Conservation (phyloP, 2,329 filamentous ascomycete genomes). For the Gaeumannomyces tritici region DNA sequence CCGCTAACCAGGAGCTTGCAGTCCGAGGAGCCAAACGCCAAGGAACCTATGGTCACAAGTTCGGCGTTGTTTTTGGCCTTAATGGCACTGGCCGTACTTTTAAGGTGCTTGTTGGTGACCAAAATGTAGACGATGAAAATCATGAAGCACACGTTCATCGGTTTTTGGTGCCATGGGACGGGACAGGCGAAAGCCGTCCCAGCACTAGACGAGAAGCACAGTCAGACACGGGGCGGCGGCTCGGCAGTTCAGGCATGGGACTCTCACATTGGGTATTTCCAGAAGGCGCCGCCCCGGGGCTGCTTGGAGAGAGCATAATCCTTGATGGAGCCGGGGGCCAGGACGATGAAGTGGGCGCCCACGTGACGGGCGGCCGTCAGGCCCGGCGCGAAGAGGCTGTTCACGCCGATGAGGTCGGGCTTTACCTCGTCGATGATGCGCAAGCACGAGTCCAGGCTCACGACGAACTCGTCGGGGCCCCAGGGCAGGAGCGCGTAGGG, state of each 20-base stretch:
- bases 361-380: background rate
- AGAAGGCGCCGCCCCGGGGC: too few species aligned
- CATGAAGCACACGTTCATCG: too few species aligned
- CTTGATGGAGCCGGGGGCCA: background rate
- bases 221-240: too few species aligned
- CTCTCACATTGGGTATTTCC: too few species aligned
- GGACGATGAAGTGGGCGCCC: background rate
- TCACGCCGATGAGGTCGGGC: slow-evolving; percentile 20
- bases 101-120: too few species aligned
- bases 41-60: background rate
- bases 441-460: slow-evolving; percentile 25
- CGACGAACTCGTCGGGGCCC: slow-evolving; percentile 27
- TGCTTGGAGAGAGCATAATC: background rate
- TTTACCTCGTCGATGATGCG: slow-evolving; percentile 25
- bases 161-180: too few species aligned
- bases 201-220: too few species aligned
- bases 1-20: background rate
- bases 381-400: background rate
- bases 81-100: too few species aligned
- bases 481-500: slow-evolving; percentile 19
- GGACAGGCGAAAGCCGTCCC: too few species aligned
- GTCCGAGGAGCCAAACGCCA: background rate
- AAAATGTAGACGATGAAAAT: too few species aligned
- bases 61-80: background rate
- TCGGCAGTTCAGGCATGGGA: too few species aligned